Evolutionary conservation across 2,329 filamentous ascomycete genomes (phyloP), one percentile per base, ranked within the genome.

Genomic region (Fusarium sp.): DNA sequence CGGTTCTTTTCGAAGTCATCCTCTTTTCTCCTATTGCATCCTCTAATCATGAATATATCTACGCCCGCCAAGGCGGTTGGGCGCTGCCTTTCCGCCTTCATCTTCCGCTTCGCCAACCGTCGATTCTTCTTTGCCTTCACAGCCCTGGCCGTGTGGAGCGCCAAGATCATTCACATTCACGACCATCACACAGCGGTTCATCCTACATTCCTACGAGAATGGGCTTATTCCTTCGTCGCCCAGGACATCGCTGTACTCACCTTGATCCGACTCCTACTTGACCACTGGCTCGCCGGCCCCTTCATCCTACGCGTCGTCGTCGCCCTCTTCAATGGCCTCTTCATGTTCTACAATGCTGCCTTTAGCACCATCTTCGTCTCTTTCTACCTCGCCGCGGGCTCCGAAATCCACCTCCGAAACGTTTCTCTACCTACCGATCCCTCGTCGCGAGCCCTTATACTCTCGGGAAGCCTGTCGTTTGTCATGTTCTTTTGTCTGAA

Each of bases 381-480:
- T 3, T 81, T 81, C 60, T 81, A 78, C 58, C 48, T 65, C 22
- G 71, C 77, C 8, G 68, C 78, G 1, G 78, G 79, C 20, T 75
- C 75, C 9, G 79, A 81, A 55, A 74, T 81, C 6, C 79, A 78
- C 40, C 79, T 79, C 71, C 74, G 77, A 45, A 80, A 81, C 48
- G 63, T 79, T 24, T 77, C 67, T 15, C 49, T 80, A 11, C 75
- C 74, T 0, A 68, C 72, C 12, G 80, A 81, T 34, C 66, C 77
- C 13, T 75, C 77, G 3, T 77, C 77, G 2, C 70, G 75, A 62
- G 69, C 69, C 16, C 69, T 79, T 41, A 65, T 81, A 15, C 71
- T 80, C 4, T 72, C 78, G 2, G 79, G 79, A 2, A 51, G 78
- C 25, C 44, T 79, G 24, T 75, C 76, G 18, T 75, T 74, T 9